Evolutionary conservation across 1,284 basidiomycete genomes (phyloP), one percentile per base, ranked within the genome.

Genomic region (Coniferiporia weirii): DNA sequence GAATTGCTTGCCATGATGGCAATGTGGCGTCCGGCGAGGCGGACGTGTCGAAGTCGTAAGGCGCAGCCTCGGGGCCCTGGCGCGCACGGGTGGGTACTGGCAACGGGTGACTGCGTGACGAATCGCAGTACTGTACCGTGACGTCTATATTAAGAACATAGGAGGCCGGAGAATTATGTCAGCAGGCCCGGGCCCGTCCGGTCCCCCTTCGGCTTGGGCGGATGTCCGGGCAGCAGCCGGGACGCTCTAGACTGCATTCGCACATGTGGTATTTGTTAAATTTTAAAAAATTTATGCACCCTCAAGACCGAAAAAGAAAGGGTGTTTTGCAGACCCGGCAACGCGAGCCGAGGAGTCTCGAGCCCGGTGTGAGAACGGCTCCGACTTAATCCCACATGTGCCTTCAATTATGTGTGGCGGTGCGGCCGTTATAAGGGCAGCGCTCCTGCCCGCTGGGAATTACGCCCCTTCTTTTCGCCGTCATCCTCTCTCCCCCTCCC

Each of bases 391-490:
- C n/a, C 8, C 12, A 2, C 38, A 40, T 7, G 8, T 40, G 15
- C 9, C 38, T 15, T 12, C 38, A 27, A 27, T 27, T 3, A 3
- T 3, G 5, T 27, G 27, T 27, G 52, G 45, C 51, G 15, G 49
- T 27, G 20, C 40, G 40, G 40, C 40, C 40, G n/a, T 12, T 43
- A 43, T 43, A 43, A 43, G n/a, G 10, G 40, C 40, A 13, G 27
- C 27, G 27, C 27, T 27, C 27, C 5, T 27, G 27, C 5, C 27
- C 27, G 27, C 27, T 27, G 27, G 27, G 27, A 27, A 64, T 54
- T 38, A 62, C 61, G 52, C 55, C 15, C 35, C 13, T 61, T 65
- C 61, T 57, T 65, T 64, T 64, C 64, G 63, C 52, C 63, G 64
- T 63, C 57, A 47, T 55, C 54, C 64, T 52, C 59, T 49, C 47